phyloP scores from a whole-genome alignment of 1,284 basidiomycete genomes.

The Anthracocystis walkeri region DNA sequence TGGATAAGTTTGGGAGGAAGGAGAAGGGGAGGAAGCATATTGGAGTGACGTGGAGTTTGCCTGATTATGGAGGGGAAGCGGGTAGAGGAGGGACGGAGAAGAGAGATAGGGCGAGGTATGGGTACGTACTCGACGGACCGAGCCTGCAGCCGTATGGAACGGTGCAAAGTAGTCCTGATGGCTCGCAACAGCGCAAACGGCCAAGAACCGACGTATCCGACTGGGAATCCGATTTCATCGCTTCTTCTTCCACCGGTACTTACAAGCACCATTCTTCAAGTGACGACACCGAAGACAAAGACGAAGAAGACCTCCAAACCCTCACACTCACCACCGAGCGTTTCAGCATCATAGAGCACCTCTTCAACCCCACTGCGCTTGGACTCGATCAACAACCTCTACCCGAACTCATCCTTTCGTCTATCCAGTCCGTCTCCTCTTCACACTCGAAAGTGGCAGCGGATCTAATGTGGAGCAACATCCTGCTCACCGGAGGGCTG shows the following conservation, averaged over 20 bases:
- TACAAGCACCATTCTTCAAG: not conserved
- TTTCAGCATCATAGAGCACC: slow-evolving; percentile 86
- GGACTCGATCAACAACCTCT: slow-evolving; percentile 85
- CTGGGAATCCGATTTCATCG: slow-evolving; percentile 50
- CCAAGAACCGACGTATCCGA: slow-evolving; percentile 1
- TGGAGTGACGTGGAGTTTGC: slow-evolving; percentile 71
- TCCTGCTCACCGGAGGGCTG: slow-evolving; percentile 87
- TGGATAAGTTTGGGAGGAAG: slow-evolving; percentile 76
- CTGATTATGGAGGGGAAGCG: slow-evolving; percentile 78
- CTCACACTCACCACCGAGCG: slow-evolving; percentile 88
- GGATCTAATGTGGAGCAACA: slow-evolving; percentile 93
- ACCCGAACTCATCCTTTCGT: slow-evolving; percentile 79
- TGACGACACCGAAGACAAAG: slow-evolving; percentile 21
- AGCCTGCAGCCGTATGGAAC: slow-evolving; percentile 5
- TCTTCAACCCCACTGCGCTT: slow-evolving; percentile 75
- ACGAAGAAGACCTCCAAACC: slow-evolving; percentile 77
- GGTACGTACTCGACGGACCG: slow-evolving; percentile 33
- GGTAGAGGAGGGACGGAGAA: slow-evolving; percentile 19
- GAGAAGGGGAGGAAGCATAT: not conserved
- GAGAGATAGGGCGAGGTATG: slow-evolving; percentile 39
- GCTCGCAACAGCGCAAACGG: not conserved
- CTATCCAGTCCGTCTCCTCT: slow-evolving; percentile 72
- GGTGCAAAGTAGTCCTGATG: not conserved
- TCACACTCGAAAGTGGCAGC: slow-evolving; percentile 74
- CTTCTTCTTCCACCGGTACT: slow-evolving; percentile 3